phyloP scores from a whole-genome alignment of 139 green algal species.

The Micromonas pusilla region DNA sequence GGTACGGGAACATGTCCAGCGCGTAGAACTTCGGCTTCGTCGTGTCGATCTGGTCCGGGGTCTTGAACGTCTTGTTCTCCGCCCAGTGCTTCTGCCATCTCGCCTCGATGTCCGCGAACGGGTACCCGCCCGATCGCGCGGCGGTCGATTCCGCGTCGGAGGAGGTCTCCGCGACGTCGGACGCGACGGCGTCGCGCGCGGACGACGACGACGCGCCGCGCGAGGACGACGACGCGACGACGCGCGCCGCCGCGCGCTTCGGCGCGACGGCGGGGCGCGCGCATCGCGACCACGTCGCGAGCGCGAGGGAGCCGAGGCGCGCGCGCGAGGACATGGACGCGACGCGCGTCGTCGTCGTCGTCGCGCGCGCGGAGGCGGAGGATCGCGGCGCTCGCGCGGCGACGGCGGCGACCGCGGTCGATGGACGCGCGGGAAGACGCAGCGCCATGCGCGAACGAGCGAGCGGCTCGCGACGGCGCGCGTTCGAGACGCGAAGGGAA shows the following conservation, averaged over 20 bases:
- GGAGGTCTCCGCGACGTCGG: neutral
- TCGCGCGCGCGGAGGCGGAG: too few species aligned
- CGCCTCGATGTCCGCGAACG: conserved; percentile 77
- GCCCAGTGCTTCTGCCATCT: conserved; percentile 92
- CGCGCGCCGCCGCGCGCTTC: neutral
- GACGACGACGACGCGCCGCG: neutral
- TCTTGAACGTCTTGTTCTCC: conserved; percentile 85
- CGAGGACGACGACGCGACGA: neutral
- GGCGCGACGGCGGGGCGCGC: too few species aligned
- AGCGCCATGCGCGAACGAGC: too few species aligned
- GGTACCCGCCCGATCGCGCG: conserved; percentile 62
- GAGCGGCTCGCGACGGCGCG: neutral
- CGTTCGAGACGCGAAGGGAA: neutral
- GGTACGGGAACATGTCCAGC: conserved; percentile 99
- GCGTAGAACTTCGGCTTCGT: conserved; percentile 96
- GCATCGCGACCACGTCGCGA: too few species aligned
- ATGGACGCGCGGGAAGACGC: too few species aligned
- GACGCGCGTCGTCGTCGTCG: too few species aligned
- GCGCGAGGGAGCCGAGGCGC: too few species aligned
- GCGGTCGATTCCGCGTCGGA: neutral
- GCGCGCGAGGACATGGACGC: too few species aligned
- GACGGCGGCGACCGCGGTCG: too few species aligned
- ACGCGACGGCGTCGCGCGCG: neutral
- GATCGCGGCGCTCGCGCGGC: too few species aligned
- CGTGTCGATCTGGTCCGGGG: conserved; percentile 79